These are phyloP conservation scores for Neoscytalidium dimidiatum DNA, from an alignment of 2,329 filamentous ascomycete genomes.

Conservation along the genomic window DNA sequence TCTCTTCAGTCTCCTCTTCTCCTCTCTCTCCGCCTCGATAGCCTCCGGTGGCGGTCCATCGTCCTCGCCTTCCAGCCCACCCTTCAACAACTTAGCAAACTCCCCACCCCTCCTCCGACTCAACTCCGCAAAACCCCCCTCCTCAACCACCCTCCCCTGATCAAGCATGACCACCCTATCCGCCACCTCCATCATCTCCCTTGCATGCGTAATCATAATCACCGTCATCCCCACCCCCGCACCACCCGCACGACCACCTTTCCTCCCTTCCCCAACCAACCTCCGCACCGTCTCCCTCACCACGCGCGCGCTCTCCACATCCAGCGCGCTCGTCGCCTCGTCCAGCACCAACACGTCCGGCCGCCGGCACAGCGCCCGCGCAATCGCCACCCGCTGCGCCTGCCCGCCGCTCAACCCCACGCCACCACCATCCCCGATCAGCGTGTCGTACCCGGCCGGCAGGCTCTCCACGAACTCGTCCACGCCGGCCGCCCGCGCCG, in stretches of 20 bases:
- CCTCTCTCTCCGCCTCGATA: neutral
- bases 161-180: slow-evolving; percentile 72
- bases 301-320: slow-evolving; percentile 65
- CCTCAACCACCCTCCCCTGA: slow-evolving; percentile 66
- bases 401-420: slow-evolving; percentile 77
- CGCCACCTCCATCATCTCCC: slow-evolving; percentile 83
- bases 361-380: slow-evolving; percentile 70
- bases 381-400: slow-evolving; percentile 78
- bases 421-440: slow-evolving; percentile 72
- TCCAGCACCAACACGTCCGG: slow-evolving; percentile 79
- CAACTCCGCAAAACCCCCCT: slow-evolving; percentile 67
- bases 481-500: slow-evolving; percentile 63
- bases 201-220: slow-evolving; percentile 78
- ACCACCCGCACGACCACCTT: neutral
- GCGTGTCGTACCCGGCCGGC: slow-evolving; percentile 69
- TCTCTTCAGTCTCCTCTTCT: neutral
- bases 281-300: slow-evolving; percentile 64
- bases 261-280: slow-evolving; percentile 46
- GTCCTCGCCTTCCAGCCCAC: slow-evolving; percentile 22
- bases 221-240: slow-evolving; percentile 59
- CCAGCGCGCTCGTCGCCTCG: slow-evolving; percentile 82
- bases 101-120: slow-evolving; percentile 28
- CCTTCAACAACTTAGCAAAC: slow-evolving; percentile 41
- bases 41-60: neutral
- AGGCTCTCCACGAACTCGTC: slow-evolving; percentile 76